Evolutionary conservation across 306 rosid genomes (phyloP), one percentile per base, ranked within the genome.

Genomic region (Acmispon strigosus): DNA sequence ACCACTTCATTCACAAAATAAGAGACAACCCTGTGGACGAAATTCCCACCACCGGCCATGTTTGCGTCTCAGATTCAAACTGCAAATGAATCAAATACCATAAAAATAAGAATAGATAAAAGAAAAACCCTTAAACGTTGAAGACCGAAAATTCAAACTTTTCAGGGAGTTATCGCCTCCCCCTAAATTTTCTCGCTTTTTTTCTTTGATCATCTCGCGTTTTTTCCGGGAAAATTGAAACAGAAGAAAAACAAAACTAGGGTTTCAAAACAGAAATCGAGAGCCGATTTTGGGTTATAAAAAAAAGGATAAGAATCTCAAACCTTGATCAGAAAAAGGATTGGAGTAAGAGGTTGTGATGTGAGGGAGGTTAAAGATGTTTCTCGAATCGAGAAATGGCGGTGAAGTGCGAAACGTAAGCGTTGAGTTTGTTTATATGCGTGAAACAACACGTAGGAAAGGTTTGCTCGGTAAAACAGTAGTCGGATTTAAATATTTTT

Each of bases 1-100:
- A 83, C 78, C 32, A 83, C 49, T 54, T 83, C 84, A 37, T 83
- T 83, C 6, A 83, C 87, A 8, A 83, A 71, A 16, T 83, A 83
- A 20, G 84, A 76, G 11, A 83, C 3, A 49, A 63, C 61, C 65
- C 84, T 80, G n/a, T 73, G 44, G 59, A 80, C 0, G 36, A 83
- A 80, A 76, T 83, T 83, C 45, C 84, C 84, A 36, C 86, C 86
- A 71, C 78, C 81, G 13, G 87, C 87, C 87, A 83, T 83, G 39
- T 34, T 80, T 59, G 12, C 1, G 43, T 32, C 66, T 73, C 29
- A 51, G 58, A 34, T 66, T 55, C 82, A 83, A 83, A 42, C 80
- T 62, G 73, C 76, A 53, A 39, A 24, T 14, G 20, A 64, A 55
- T 65, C 29, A 22, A 58, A 60, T 1, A 22, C 57, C 63, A 8